phyloP scores from a whole-genome alignment of 176 grass and related monocot genomes.

The Aegilops umbellulata region DNA sequence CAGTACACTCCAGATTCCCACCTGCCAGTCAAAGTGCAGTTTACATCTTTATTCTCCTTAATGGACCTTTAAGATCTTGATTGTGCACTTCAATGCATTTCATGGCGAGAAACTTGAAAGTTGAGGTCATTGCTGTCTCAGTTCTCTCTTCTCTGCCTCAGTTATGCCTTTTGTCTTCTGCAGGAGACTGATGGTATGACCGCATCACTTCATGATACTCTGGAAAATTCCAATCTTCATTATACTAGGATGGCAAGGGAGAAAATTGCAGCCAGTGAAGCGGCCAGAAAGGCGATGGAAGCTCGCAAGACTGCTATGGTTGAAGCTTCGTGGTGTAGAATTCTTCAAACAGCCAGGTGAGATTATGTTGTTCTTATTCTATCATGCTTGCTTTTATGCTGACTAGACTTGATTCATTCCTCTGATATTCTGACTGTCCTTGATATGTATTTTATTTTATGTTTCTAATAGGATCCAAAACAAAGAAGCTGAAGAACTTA shows the following conservation, averaged over 20 bases:
- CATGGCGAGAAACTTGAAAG: background rate
- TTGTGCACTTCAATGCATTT: background rate
- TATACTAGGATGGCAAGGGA: constrained; percentile 89
- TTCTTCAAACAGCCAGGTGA: constrained; percentile 93
- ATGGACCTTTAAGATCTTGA: background rate
- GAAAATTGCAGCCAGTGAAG: constrained; percentile 90
- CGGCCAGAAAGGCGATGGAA: constrained; percentile 73
- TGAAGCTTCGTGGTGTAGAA: constrained; percentile 93
- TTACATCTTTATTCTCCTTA: background rate
- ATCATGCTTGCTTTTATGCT: background rate
- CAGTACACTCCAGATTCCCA: background rate
- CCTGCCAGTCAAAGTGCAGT: background rate
- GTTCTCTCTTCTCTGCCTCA: background rate
- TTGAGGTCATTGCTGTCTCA: background rate
- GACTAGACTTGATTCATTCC: background rate
- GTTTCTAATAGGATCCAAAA: constrained; percentile 53
- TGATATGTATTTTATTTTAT: background rate
- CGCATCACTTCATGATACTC: constrained; percentile 67
- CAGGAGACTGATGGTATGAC: constrained; percentile 88
- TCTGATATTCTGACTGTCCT: background rate
- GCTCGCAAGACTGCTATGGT: constrained; percentile 90
- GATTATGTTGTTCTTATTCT: constrained; percentile 2
- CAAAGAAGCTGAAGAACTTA: constrained; percentile 50
- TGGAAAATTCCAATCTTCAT: constrained; percentile 78
- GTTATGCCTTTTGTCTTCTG: constrained; percentile 23